phyloP scores from a whole-genome alignment of 768 basidiomycete species.

The Tulasnella sp. region DNA sequence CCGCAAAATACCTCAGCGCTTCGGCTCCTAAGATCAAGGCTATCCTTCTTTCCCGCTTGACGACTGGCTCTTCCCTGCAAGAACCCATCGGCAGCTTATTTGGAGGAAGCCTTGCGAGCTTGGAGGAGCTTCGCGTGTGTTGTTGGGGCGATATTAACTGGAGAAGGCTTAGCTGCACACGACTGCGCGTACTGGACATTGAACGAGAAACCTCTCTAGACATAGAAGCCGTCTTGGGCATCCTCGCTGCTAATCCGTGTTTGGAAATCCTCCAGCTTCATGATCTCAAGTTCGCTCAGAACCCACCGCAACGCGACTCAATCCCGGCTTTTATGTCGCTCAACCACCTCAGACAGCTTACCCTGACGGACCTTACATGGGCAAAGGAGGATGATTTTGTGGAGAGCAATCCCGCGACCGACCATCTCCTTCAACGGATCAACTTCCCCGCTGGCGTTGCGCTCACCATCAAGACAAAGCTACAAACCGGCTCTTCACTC shows the following conservation, averaged over 20 bases:
- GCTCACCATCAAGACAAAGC: no score
- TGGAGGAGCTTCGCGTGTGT: neutral
- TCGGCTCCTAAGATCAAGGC: neutral
- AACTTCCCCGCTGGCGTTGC: no score
- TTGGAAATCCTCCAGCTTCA: neutral
- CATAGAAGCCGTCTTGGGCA: neutral
- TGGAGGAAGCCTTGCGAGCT: neutral
- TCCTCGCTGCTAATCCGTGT: neutral
- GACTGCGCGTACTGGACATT: neutral
- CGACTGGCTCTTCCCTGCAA: neutral
- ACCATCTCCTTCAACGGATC: no score
- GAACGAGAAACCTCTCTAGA: neutral
- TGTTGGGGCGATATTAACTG: neutral
- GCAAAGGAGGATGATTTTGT: neutral
- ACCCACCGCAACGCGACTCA: neutral
- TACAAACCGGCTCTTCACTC: no score
- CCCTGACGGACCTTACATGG: neutral
- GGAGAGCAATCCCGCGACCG: no score
- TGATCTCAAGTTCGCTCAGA: neutral
- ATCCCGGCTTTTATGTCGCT: no score
- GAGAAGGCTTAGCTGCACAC: no score
- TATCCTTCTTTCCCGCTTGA: neutral
- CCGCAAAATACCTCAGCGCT: neutral
- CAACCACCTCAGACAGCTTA: no score
- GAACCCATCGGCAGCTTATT: neutral